phyloP scores from a whole-genome alignment of 1,139 yeast genomes.

The Kodamaea suecica region DNA sequence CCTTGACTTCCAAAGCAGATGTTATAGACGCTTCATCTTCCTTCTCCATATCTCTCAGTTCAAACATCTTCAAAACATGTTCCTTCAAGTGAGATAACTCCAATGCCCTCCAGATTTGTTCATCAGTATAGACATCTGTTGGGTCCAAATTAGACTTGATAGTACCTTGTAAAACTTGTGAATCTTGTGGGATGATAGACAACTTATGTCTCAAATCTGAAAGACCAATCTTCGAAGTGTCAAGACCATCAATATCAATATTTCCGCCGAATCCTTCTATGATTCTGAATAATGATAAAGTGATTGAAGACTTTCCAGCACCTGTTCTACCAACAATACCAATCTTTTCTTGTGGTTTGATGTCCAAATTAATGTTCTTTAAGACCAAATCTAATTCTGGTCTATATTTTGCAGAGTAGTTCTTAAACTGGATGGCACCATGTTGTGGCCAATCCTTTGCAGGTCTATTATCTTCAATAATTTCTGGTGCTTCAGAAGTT shows the following conservation, averaged over 20 bases:
- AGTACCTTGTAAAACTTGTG: constrained; percentile 93
- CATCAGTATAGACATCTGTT: constrained; percentile 62
- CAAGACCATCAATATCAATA: constrained; percentile 68
- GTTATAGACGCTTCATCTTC: constrained; percentile 22
- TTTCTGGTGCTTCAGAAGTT: constrained; percentile 76
- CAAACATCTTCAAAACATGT: constrained; percentile 62
- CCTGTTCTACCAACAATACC: constrained; percentile 89
- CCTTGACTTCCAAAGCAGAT: constrained; percentile 58
- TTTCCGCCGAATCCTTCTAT: constrained; percentile 72
- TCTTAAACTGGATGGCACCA: constrained; percentile 55
- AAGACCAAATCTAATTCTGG: constrained; percentile 58
- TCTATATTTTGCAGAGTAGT: constrained; percentile 65
- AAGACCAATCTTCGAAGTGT: constrained; percentile 72
- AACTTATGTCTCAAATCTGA: constrained; percentile 79
- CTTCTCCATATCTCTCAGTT: constrained; percentile 24
- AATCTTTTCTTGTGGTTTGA: constrained; percentile 62
- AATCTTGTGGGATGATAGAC: constrained; percentile 94
- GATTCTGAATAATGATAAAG: constrained; percentile 69
- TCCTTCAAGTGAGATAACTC: constrained; percentile 80
- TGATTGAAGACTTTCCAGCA: constrained; percentile 75
- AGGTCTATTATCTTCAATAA: constrained; percentile 71
- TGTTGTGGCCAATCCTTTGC: constrained; percentile 54
- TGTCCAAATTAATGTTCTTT: constrained; percentile 47
- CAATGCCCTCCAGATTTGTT: constrained; percentile 80
- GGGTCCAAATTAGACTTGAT: constrained; percentile 90